A percentile compares a stretch with the other conserved stretches of the same genome.
Evolutionary conservation across 2,329 filamentous ascomycete genomes (phyloP).

Genomic region (Aspergillus persii): DNA sequence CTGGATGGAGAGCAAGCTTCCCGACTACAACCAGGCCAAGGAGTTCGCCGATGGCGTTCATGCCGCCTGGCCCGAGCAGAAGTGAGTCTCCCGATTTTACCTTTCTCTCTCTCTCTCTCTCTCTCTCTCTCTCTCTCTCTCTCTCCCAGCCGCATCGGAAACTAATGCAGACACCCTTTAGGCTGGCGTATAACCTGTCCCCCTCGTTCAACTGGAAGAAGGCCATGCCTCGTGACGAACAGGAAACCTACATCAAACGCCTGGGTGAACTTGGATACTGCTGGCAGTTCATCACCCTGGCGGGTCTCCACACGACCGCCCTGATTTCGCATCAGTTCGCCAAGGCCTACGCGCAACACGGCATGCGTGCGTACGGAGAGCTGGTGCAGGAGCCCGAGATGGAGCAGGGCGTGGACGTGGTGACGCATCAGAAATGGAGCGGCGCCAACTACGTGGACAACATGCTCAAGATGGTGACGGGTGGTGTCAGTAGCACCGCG

Average conservation of each 20-base stretch:
- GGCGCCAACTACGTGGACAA: slow-evolving; percentile 95
- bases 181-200: slow-evolving; percentile 95
- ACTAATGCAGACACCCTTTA: slow-evolving; percentile 38
- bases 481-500: slow-evolving; percentile 84
- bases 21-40: slow-evolving; percentile 85
- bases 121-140: no score
- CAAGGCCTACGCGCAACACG: slow-evolving; percentile 72
- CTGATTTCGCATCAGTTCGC: slow-evolving; percentile 89
- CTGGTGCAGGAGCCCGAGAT: slow-evolving; percentile 98
- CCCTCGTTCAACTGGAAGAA: slow-evolving; percentile 99
- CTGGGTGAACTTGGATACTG: slow-evolving; percentile 88
- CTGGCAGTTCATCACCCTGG: slow-evolving; percentile 99
- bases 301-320: slow-evolving; percentile 91
- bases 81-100: slow-evolving; percentile 56
- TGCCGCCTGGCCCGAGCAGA: slow-evolving; percentile 92
- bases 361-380: slow-evolving; percentile 97
- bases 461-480: slow-evolving; percentile 93
- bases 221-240: slow-evolving; percentile 85
- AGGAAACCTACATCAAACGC: slow-evolving; percentile 95
- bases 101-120: no score
- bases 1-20: slow-evolving; percentile 99
- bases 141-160: background rate
- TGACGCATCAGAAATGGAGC: slow-evolving; percentile 99
- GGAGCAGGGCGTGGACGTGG: slow-evolving; percentile 82
- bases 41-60: slow-evolving; percentile 94